Evolutionary conservation across 495 filamentous ascomycete species (phyloP), one percentile per base, ranked within the genome.

Genomic region (Penicillium silybi): DNA sequence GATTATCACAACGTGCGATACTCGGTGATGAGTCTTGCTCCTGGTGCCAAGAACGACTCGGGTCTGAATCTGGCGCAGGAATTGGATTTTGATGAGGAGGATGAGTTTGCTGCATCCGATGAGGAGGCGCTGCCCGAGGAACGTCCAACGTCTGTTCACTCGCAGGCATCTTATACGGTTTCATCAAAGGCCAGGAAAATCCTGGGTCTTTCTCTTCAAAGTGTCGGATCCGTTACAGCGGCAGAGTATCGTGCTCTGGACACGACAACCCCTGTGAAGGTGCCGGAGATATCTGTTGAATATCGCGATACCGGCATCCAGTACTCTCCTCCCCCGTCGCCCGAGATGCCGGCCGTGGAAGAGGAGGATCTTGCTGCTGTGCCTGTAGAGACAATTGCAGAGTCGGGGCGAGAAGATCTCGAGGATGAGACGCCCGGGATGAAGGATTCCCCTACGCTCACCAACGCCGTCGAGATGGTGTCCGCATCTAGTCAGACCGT

Each of bases 1-100:
- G 29, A 53, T 19, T 64, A 64, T 49, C 66, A 63, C 27, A 69
- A 69, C 56, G 69, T 74, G 27, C 80, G 89, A 27, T 89, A 85
- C 63, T 93, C 90, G 10, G 74, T 85, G 32, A 73, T 85, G 52
- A 79, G 71, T 50, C 59, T 72, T 29, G 56, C 68, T 9, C 72
- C 79, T 53, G 80, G 72, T 17, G 37, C 37, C 9, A 86, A 85
- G 61, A 59, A 73, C 17, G 84, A 84, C 32, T 59, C 60, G 45
- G 87, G 87, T 8, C 58, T 90, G 34, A 93, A 85, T 57, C 71
- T 98, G 37, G 93, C 93, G 8, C 89, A 97, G 57, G 93, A 98
- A 75, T 77, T 98, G 52, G 84, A 85, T 45, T 85, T 95, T 37
- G 89, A 89, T 49, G 87, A 88, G 41, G 87, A 87, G 44, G 85